A percentile compares a stretch with the other conserved stretches of the same genome.
phyloP scores from a whole-genome alignment of 2,329 filamentous ascomycete species.

The Blastomyces emzantsi region DNA sequence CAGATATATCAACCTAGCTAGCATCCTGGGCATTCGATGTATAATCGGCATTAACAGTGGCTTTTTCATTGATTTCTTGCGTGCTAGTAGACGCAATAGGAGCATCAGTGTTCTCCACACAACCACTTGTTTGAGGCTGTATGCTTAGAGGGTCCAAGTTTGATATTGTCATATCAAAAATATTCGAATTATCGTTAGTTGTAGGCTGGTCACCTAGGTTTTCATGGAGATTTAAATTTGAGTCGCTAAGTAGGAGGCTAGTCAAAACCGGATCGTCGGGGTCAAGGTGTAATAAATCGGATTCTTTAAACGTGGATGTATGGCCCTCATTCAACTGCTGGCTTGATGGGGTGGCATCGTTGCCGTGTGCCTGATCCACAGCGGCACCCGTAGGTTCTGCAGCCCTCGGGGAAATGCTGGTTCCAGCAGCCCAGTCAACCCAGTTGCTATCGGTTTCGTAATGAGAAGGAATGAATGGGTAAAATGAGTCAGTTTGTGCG shows the following conservation, averaged over 20 bases:
- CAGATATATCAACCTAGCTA: not conserved
- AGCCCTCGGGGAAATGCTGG: constrained; percentile 27
- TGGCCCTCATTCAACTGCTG: not conserved
- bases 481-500: constrained; percentile 22
- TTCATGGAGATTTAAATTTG: constrained; percentile 5
- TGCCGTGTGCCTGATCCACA: not conserved
- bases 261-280: constrained; percentile 18
- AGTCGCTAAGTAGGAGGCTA: constrained; percentile 24
- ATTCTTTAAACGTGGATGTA: not conserved
- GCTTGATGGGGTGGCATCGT: not conserved
- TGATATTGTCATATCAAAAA: constrained; percentile 29
- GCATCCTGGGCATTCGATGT: not conserved
- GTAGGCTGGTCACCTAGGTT: constrained; percentile 10
- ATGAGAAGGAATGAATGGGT: constrained; percentile 23
- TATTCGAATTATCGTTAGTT: constrained; percentile 15
- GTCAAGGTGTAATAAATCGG: not conserved
- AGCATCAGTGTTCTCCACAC: constrained; percentile 11
- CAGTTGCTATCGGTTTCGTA: constrained; percentile 23
- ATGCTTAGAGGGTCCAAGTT: constrained; percentile 20
- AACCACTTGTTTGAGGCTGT: constrained; percentile 18
- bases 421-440: constrained; percentile 31
- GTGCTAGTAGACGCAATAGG: constrained; percentile 13
- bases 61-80: constrained; percentile 12
- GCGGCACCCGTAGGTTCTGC: not conserved
- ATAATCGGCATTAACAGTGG: not conserved